Conservation (phyloP, 257 asterid genomes). For the Knoxia roxburghii region DNA sequence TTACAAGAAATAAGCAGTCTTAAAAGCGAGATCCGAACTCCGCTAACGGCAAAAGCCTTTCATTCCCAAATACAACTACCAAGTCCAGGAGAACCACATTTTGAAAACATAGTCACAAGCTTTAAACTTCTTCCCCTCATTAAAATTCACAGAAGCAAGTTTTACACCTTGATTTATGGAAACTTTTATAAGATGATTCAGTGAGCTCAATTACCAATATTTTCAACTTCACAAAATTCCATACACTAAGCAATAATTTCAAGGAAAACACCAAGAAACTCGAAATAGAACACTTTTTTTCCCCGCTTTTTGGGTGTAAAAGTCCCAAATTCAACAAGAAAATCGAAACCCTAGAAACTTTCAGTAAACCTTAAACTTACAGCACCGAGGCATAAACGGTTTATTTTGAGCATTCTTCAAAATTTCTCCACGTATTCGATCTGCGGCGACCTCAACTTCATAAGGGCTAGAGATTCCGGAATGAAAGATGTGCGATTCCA, state of each 20-base stretch:
- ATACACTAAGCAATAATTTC: background rate
- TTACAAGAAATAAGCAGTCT: constrained; percentile 7
- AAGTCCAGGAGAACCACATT: background rate
- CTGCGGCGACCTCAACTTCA: constrained; percentile 51
- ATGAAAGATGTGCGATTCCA: constrained; percentile 35
- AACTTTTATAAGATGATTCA: background rate
- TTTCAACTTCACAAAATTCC: background rate
- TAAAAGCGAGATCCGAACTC: constrained; percentile 8
- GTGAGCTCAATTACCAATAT: background rate
- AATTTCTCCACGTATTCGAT: constrained; percentile 53
- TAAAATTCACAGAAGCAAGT: background rate
- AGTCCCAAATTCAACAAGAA: constrained; percentile 15
- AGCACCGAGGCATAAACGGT: constrained; percentile 51
- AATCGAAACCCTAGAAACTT: constrained; percentile 11
- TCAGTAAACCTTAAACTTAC: constrained; percentile 69
- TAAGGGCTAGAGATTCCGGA: constrained; percentile 25
- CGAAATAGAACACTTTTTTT: constrained; percentile 14
- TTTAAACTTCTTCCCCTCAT: background rate
- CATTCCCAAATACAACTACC: background rate
- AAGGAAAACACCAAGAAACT: background rate
- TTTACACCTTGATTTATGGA: constrained; percentile 9
- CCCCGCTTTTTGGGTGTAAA: background rate
- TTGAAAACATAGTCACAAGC: background rate
- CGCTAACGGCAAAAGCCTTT: background rate
- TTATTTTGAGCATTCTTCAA: constrained; percentile 36